These are phyloP conservation scores for Gossypium thurberi DNA, from an alignment of 345 rosid species.

Conservation along the genomic window DNA sequence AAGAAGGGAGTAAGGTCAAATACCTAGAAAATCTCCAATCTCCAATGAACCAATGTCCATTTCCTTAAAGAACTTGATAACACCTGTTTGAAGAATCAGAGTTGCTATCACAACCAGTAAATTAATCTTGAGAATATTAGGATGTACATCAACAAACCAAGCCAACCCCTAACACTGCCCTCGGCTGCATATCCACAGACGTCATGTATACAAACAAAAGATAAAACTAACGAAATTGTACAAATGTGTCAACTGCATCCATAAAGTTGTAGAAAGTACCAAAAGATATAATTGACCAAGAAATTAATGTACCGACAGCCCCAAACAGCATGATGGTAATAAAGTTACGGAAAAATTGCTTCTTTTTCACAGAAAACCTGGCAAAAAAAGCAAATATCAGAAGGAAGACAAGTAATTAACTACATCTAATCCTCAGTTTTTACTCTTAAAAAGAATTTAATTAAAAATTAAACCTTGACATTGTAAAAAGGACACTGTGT, in stretches of 20 bases:
- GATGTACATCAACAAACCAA: not conserved
- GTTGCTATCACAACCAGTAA: constrained; percentile 8
- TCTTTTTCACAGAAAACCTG: constrained; percentile 99
- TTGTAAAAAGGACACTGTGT: not conserved
- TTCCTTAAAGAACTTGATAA: constrained; percentile 49
- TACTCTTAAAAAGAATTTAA: not conserved
- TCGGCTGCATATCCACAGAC: not conserved
- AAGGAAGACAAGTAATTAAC: not conserved
- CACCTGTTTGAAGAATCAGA: constrained; percentile 57
- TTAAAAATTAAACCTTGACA: not conserved
- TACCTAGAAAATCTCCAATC: constrained; percentile 86
- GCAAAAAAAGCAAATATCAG: not conserved
- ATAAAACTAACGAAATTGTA: constrained; percentile 6
- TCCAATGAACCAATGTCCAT: constrained; percentile 59
- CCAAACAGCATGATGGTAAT: constrained; percentile 87
- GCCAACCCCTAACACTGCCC: not conserved
- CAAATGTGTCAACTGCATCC: not conserved
- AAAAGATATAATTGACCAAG: constrained; percentile 63
- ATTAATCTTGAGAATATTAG: not conserved
- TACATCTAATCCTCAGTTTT: not conserved
- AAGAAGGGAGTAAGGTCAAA: constrained; percentile 5
- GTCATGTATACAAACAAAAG: not conserved
- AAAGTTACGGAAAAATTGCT: constrained; percentile 89
- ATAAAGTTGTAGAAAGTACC: constrained; percentile 34
- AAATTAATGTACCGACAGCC: constrained; percentile 83